phyloP scores from a whole-genome alignment of 2,329 filamentous ascomycete genomes.

The Cladosporium sp. region DNA sequence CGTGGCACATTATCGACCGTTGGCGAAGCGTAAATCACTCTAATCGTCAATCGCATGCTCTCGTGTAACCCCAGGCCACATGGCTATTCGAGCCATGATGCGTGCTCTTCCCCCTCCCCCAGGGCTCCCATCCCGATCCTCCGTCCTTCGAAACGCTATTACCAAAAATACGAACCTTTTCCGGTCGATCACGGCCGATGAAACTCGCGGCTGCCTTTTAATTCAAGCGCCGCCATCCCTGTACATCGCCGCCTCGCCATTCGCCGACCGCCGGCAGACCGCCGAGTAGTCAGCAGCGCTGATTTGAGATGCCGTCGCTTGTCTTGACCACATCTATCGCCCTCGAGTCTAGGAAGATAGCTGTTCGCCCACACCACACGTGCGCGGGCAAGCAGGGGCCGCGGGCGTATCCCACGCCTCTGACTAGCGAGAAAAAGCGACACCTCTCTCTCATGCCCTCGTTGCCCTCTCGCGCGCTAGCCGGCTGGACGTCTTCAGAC shows the following conservation, averaged over 20 bases:
- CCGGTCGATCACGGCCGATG: not conserved
- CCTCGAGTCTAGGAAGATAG: not conserved
- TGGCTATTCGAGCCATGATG: not conserved
- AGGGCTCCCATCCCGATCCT: not conserved
- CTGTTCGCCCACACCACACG: not conserved
- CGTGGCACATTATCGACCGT: constrained; percentile 7
- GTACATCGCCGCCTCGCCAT: no score
- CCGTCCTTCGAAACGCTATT: not conserved
- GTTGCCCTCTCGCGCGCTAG: not conserved
- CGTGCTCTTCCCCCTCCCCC: not conserved
- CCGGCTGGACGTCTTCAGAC: not conserved
- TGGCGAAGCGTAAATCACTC: not conserved
- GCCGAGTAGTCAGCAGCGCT: no score
- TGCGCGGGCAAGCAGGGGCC: not conserved
- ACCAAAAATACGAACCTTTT: not conserved
- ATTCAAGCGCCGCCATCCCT: no score
- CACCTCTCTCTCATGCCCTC: not conserved
- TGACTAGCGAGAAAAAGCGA: no score
- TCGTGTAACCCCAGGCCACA: not conserved
- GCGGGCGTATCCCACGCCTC: no score
- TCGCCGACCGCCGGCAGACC: no score
- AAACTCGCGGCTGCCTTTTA: not conserved
- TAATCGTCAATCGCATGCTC: not conserved
- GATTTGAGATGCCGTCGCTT: not conserved
- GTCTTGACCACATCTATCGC: not conserved